Percentiles rank a stretch among this genome's conserved stretches.
Conservation (phyloP, 208 protist species). For the Acanthamoeba triangularis region DNA sequence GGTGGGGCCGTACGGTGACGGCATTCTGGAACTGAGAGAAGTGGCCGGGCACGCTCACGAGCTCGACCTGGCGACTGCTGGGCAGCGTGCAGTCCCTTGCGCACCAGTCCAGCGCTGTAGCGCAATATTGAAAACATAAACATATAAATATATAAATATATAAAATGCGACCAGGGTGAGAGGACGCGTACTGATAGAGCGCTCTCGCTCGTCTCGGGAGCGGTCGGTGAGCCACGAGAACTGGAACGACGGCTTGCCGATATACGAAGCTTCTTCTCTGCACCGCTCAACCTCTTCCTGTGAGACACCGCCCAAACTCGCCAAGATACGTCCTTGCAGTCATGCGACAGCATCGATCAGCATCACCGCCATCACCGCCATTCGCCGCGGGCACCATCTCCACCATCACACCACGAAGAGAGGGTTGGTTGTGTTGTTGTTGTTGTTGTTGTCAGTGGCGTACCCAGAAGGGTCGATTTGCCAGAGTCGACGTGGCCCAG, state of each 20-base stretch:
- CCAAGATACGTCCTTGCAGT: no score
- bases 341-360: no score
- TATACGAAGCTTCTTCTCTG: slow-evolving; percentile 91
- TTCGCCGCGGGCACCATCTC: no score
- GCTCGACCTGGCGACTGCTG: slow-evolving; percentile 98
- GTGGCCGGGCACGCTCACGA: slow-evolving; percentile 99
- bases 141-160: no score
- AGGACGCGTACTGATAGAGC: slow-evolving; percentile 99
- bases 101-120: slow-evolving; percentile 97
- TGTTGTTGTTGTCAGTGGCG: slow-evolving; percentile 89
- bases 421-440: no score
- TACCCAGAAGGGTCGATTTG: slow-evolving; percentile 97
- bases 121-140: slow-evolving; percentile 99
- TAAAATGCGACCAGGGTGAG: no score
- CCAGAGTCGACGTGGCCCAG: slow-evolving; percentile 95
- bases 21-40: slow-evolving; percentile 99
- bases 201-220: slow-evolving; percentile 99
- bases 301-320: no score
- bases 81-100: slow-evolving; percentile 95
- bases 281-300: no score
- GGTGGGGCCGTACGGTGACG: slow-evolving; percentile 95
- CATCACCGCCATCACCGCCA: no score
- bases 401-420: slow-evolving; percentile 81
- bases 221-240: slow-evolving; percentile 99
- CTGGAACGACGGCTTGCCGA: slow-evolving; percentile 96